These are phyloP conservation scores for Albophoma yamanashiensis DNA, from an alignment of 2,329 filamentous ascomycete species.

Conservation along the genomic window DNA sequence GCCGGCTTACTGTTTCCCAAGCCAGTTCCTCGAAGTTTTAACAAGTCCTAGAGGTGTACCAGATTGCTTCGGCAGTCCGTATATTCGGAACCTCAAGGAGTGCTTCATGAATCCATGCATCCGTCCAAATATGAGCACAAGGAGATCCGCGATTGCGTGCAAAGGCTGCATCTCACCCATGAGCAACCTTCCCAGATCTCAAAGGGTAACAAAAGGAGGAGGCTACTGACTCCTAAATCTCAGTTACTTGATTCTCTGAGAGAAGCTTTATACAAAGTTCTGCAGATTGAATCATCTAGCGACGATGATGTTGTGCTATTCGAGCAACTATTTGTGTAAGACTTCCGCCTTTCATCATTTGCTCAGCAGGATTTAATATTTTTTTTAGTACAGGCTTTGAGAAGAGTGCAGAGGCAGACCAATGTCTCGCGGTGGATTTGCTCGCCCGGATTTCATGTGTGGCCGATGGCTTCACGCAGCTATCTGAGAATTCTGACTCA, in stretches of 20 bases:
- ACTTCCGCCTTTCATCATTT: conserved; percentile 6
- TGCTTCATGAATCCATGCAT: conserved; percentile 12
- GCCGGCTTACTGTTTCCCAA: neutral
- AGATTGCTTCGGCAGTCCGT: conserved; percentile 17
- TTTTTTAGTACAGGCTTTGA: conserved; percentile 28
- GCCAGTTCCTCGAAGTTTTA: neutral
- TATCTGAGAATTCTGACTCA: neutral
- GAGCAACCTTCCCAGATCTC: conserved; percentile 3
- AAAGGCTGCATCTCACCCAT: conserved; percentile 18
- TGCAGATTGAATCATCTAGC: conserved; percentile 13
- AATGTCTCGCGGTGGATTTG: conserved; percentile 41
- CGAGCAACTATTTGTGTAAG: conserved; percentile 35
- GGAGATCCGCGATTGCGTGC: conserved; percentile 16
- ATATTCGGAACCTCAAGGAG: conserved; percentile 6
- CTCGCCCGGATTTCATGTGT: conserved; percentile 39
- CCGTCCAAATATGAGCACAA: conserved; percentile 18
- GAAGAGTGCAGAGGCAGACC: conserved; percentile 33
- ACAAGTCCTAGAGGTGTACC: conserved; percentile 14
- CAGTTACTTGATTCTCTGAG: conserved; percentile 10
- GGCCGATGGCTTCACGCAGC: conserved; percentile 5
- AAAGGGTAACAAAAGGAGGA: conserved; percentile 17
- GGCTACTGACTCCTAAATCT: conserved; percentile 9
- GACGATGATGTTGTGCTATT: conserved; percentile 16
- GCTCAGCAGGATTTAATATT: conserved; percentile 8
- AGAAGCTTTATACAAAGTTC: conserved; percentile 14